Percentiles rank a stretch among this genome's conserved stretches.
These are phyloP conservation scores for Zygoascus biomembranicola DNA, from an alignment of 805 yeast species.

Conservation along the genomic window DNA sequence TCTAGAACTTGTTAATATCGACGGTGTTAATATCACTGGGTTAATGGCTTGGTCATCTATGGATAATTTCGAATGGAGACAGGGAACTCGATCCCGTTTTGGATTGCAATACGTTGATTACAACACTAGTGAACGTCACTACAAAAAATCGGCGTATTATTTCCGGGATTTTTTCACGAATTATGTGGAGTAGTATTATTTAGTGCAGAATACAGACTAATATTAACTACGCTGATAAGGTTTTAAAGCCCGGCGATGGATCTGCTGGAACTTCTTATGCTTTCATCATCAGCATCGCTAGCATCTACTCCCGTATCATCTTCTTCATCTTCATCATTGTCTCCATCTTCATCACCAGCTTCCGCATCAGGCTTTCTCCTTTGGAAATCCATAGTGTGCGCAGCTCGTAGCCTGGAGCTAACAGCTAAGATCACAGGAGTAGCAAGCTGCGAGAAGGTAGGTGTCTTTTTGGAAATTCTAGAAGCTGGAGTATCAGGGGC, in stretches of 20 bases:
- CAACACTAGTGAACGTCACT: slow-evolving; percentile 9
- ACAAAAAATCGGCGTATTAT: slow-evolving; percentile 18
- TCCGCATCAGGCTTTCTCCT: slow-evolving; percentile 19
- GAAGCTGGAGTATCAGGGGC: slow-evolving; percentile 2
- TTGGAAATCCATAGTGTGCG: slow-evolving; percentile 25
- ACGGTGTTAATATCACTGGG: slow-evolving; percentile 26
- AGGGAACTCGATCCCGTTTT: slow-evolving; percentile 15
- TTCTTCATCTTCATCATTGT: slow-evolving; percentile 15
- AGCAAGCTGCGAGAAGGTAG: slow-evolving; percentile 15
- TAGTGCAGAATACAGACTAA: neutral
- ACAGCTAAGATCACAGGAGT: slow-evolving; percentile 22
- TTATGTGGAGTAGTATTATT: neutral
- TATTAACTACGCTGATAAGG: neutral
- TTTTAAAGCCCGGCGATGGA: neutral
- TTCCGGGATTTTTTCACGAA: slow-evolving; percentile 12
- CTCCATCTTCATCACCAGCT: slow-evolving; percentile 28
- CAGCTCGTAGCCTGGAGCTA: slow-evolving; percentile 15
- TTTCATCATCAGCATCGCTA: neutral
- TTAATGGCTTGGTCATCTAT: slow-evolving; percentile 30
- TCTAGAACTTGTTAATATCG: slow-evolving; percentile 21
- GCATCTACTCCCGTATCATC: slow-evolving; percentile 8
- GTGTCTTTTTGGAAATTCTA: neutral
- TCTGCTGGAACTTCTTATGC: neutral
- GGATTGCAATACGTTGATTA: slow-evolving; percentile 18
- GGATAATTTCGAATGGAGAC: slow-evolving; percentile 32